phyloP scores from a whole-genome alignment of 495 filamentous ascomycete genomes.

The Mytilinidion resinicola region DNA sequence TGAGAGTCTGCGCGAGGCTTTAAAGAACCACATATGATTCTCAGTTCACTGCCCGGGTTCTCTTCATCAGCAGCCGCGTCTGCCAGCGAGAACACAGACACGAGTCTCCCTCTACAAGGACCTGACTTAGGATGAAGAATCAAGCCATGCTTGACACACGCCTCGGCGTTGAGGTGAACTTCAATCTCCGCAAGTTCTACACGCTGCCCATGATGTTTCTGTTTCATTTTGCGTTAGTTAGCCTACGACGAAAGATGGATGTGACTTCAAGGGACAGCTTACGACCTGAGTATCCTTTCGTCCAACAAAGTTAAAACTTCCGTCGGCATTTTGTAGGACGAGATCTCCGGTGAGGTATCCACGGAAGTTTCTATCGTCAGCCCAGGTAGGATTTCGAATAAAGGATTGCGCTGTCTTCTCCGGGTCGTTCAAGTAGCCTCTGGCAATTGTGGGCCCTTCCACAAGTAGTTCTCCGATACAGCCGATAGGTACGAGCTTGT shows the following conservation, averaged over 20 bases:
- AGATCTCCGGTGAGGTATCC: constrained; percentile 35
- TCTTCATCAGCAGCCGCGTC: background rate
- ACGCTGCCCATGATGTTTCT: constrained; percentile 30
- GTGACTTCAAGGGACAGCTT: constrained; percentile 29
- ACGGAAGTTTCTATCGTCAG: background rate
- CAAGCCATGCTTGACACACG: constrained; percentile 15
- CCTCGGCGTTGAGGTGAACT: constrained; percentile 24
- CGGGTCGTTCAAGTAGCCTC: constrained; percentile 37
- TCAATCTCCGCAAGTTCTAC: constrained; percentile 29
- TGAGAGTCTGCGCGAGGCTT: constrained; percentile 5
- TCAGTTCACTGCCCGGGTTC: background rate
- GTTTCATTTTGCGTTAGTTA: background rate
- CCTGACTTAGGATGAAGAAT: constrained; percentile 19
- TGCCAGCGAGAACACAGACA: constrained; percentile 19
- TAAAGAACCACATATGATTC: constrained; percentile 3
- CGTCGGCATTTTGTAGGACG: constrained; percentile 28
- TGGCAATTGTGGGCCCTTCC: constrained; percentile 35
- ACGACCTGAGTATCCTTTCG: constrained; percentile 35
- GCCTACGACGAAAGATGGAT: constrained; percentile 14
- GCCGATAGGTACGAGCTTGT: constrained; percentile 36
- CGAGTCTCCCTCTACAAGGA: constrained; percentile 21
- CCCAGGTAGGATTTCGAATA: constrained; percentile 25
- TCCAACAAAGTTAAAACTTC: constrained; percentile 29
- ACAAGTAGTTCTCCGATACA: constrained; percentile 40
- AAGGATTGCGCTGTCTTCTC: constrained; percentile 35